These are phyloP conservation scores for Holtermannia corniformis DNA, from an alignment of 768 basidiomycete species.

Conservation along the genomic window DNA sequence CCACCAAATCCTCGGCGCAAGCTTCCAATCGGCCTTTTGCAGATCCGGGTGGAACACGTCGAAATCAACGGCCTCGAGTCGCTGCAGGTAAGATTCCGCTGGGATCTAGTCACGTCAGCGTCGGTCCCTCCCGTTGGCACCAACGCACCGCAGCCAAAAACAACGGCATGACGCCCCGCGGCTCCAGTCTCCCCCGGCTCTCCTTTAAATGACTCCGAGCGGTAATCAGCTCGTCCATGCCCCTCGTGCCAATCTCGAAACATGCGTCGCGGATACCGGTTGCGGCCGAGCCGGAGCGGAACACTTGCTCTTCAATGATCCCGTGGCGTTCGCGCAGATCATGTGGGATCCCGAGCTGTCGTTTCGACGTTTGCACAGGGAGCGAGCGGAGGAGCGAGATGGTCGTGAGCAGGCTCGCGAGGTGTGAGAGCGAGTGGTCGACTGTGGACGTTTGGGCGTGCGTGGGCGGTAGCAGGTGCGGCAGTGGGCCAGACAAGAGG, in stretches of 20 bases:
- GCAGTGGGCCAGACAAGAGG: slow-evolving; percentile 35
- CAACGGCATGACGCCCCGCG: slow-evolving; percentile 27
- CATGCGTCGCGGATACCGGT: slow-evolving; percentile 31
- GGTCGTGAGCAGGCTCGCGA: slow-evolving; percentile 32
- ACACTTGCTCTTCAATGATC: slow-evolving; percentile 36
- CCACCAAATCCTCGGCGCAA: slow-evolving; percentile 38
- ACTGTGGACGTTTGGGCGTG: slow-evolving; percentile 23
- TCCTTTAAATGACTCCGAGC: slow-evolving; percentile 37
- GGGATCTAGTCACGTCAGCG: slow-evolving; percentile 26
- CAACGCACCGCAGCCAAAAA: slow-evolving; percentile 35
- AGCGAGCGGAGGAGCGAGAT: slow-evolving; percentile 32
- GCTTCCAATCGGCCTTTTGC: slow-evolving; percentile 35
- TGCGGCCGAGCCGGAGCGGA: slow-evolving; percentile 49
- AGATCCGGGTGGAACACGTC: slow-evolving; percentile 38
- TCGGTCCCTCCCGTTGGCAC: neutral
- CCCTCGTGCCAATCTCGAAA: slow-evolving; percentile 38
- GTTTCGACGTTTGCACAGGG: slow-evolving; percentile 26
- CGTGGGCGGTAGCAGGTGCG: slow-evolving; percentile 34
- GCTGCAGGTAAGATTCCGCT: slow-evolving; percentile 35
- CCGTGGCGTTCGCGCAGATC: slow-evolving; percentile 29
- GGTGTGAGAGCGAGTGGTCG: slow-evolving; percentile 37
- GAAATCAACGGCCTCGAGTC: slow-evolving; percentile 35
- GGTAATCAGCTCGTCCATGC: slow-evolving; percentile 42
- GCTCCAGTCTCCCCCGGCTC: slow-evolving; percentile 25
- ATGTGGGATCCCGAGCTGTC: slow-evolving; percentile 26